Evolutionary conservation across 2,329 filamentous ascomycete species (phyloP), one percentile per base, ranked within the genome.

Genomic region (Coniochaeta sp.): DNA sequence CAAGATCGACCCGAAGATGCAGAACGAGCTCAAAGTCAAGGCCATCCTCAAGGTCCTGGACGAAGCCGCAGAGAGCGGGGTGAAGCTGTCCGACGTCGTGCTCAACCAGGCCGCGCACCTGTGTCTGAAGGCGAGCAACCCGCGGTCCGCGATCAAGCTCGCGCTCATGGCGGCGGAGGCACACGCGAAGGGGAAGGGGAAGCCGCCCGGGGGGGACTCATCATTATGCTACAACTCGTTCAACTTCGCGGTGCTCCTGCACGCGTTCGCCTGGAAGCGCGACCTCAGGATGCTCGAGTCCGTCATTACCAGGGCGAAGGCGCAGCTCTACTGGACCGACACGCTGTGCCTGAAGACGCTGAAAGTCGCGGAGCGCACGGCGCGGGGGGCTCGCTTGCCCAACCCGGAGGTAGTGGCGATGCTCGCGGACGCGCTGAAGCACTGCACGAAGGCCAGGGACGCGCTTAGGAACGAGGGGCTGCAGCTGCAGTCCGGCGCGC

Each of bases 211-310:
- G n/a, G n/a, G n/a, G n/a, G n/a, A n/a, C n/a, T n/a, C n/a, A n/a
- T n/a, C 54, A n/a, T 62, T 68, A 0, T 70, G 70, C 61, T 73
- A 70, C 67, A 69, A 71, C 62, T 58, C 67, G n/a, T 62, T 62
- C 26, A 74, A 71, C 62, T 74, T 73, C 60, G 62, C 62, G 19
- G 65, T 73, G 32, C 64, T 74, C 16, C 59, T 73, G 7, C 19
- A 59, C 1, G 65, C 67, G 3, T 71, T 69, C 44, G 62, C 66
- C 2, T 60, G 62, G 57, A 62, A 68, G 7, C 63, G 65, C n/a
- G 68, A 73, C 44, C 61, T 69, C 1, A 60, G 57, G 5, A 67
- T 67, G 24, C 61, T 74, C 22, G 63, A 65, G 4, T 57, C 63
- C 12, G 64, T 64, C 16, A 57, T 70, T 14, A 57, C 19, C 9